These are phyloP conservation scores for Moesziomyces parantarcticus DNA, from an alignment of 1,284 basidiomycete species.

Conservation along the genomic window DNA sequence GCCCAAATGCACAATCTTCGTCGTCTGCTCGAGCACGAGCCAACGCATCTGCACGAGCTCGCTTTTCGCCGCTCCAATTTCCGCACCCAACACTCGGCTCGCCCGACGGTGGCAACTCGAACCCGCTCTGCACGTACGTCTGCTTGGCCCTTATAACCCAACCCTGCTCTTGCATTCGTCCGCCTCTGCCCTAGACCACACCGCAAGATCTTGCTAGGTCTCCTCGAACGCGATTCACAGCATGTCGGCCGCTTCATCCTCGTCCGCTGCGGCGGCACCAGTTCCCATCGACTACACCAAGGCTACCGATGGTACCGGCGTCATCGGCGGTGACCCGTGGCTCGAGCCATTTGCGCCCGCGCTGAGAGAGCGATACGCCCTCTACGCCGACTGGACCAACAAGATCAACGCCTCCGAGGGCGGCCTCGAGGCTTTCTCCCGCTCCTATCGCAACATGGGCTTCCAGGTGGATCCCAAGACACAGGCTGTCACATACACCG, in stretches of 20 bases:
- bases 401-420: constrained; percentile 56
- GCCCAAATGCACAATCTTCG: too few relatives aligned
- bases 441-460: constrained; percentile 87
- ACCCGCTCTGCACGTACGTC: too few relatives aligned
- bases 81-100: too few relatives aligned
- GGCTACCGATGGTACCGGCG: constrained; percentile 60
- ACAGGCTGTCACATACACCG: constrained; percentile 83
- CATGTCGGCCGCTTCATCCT: constrained; percentile 25
- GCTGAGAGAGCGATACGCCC: constrained; percentile 50
- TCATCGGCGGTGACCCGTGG: constrained; percentile 62
- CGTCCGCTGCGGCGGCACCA: constrained; percentile 12
- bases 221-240: too few relatives aligned
- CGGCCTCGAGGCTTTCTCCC: constrained; percentile 87
- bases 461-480: constrained; percentile 77
- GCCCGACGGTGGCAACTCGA: too few relatives aligned
- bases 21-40: too few relatives aligned
- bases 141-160: too few relatives aligned
- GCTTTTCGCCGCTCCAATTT: too few relatives aligned
- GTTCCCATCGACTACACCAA: constrained; percentile 54
- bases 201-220: too few relatives aligned
- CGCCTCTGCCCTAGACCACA: too few relatives aligned
- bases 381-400: constrained; percentile 53
- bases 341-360: constrained; percentile 61
- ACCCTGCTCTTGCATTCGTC: too few relatives aligned
- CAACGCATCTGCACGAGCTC: too few relatives aligned